A percentile compares a stretch with the other conserved stretches of the same genome.
These are phyloP conservation scores for Chalaropsis ovoidea DNA, from an alignment of 2,329 filamentous ascomycete species.

Conservation along the genomic window DNA sequence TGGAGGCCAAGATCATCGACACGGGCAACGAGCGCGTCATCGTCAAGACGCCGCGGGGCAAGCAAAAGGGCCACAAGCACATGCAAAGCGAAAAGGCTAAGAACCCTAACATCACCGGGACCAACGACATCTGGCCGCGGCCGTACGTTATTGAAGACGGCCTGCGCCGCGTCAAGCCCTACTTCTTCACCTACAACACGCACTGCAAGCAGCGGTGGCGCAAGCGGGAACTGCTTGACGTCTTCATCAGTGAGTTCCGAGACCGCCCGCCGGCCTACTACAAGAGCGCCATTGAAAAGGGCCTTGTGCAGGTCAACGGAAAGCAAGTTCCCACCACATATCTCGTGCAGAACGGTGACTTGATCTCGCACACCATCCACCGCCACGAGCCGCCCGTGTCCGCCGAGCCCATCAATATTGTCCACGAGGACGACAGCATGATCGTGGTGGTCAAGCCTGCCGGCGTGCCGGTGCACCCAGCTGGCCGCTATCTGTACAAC, in stretches of 20 bases:
- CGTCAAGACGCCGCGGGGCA: conserved; percentile 19
- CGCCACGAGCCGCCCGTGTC: conserved; percentile 92
- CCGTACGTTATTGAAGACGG: conserved; percentile 74
- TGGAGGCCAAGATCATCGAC: conserved; percentile 15
- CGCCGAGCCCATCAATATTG: conserved; percentile 63
- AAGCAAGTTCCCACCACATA: conserved; percentile 57
- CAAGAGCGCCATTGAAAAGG: conserved; percentile 67
- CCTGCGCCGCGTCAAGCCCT: conserved; percentile 71
- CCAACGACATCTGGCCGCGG: conserved; percentile 36
- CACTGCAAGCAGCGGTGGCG: conserved; percentile 92
- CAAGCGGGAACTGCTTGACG: conserved; percentile 66
- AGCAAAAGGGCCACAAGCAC: conserved; percentile 25
- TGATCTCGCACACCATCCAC: conserved; percentile 87
- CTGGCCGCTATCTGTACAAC: conserved; percentile 92
- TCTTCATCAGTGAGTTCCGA: conserved; percentile 85
- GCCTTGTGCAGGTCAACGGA: conserved; percentile 71
- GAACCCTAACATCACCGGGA: conserved; percentile 21
- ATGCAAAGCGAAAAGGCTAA: conserved; percentile 20
- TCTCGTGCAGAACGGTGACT: conserved; percentile 74
- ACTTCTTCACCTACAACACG: conserved; percentile 91
- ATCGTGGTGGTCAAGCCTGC: conserved; percentile 96
- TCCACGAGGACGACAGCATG: conserved; percentile 87
- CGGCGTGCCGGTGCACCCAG: conserved; percentile 88
- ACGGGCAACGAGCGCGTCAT: conserved; percentile 24
- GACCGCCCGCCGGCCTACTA: conserved; percentile 84